Base-by-base conservation (phyloP, 441 rosid genomes). In the Bruguiera hainesii region DNA sequence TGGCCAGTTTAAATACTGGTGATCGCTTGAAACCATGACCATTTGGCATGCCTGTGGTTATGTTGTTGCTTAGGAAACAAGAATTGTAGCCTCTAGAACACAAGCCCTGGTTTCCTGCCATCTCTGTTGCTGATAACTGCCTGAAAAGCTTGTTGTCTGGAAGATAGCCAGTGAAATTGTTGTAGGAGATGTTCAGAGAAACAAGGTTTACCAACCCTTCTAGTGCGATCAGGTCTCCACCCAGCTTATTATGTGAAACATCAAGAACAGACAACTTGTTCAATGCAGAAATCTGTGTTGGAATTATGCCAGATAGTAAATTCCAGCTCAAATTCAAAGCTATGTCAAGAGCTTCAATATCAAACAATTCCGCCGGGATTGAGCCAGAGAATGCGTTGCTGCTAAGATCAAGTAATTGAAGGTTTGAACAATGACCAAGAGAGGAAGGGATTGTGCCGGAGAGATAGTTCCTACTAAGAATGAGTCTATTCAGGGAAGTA, bases 241-340 rank as follows among this genome's bases (percentile, higher is more conserved):
- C 84, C 0, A 95, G 97, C 79, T 82, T 79, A 82, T 92, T 95
- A 71, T 87, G 92, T 0, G 97, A 92, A 66, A 95, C 75, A 79
- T 90, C 98, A 30, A 95, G 75, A 60, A 84, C 81, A 0, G 93
- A 92, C 9, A 95, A 89, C 97, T 86, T 95, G 66, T 75, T 82
- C 31, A 92, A 89, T 19, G 95, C 76, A n/a, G 98, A 84, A 52
- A 95, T 29, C 75, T 81, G 83, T 30, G 74, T 71, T 42, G 99
- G 98, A 67, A 95, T 82, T 62, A 79, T 76, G 39, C 99, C 99
- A 0, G 89, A 80, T 37, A 92, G 85, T 67, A 74, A 80, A 49
- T 92, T 95, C 77, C 86, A 83, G 57, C 99, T 95, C 78, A 95
- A 74, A 81, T 95, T 95, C 56, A 95, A 83, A 28, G 99, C 89